Evolutionary conservation across 805 yeast species (phyloP).

Genomic region (Candida stauntonica): DNA sequence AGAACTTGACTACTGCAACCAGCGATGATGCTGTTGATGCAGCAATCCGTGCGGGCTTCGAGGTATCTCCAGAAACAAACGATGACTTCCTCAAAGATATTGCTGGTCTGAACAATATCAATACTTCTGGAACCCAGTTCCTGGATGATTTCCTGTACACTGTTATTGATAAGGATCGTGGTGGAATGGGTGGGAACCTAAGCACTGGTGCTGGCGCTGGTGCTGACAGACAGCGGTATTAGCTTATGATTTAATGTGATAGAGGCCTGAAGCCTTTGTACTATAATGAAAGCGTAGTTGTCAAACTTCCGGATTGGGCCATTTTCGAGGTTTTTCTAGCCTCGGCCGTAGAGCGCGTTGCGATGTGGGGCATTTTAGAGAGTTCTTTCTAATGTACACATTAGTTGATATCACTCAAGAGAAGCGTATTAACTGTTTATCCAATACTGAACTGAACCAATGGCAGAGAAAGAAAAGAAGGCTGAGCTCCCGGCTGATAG

Average conservation of each 20-base stretch:
- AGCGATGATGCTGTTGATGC: background rate
- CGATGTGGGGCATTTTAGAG: too few relatives aligned
- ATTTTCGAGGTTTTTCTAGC: too few relatives aligned
- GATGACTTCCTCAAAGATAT: constrained; percentile 21
- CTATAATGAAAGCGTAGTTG: too few relatives aligned
- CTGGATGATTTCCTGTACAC: constrained; percentile 23
- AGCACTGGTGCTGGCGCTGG: background rate
- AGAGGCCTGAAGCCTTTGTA: too few relatives aligned
- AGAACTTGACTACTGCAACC: constrained; percentile 1
- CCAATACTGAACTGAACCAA: background rate
- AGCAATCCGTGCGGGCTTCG: background rate
- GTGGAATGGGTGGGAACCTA: background rate
- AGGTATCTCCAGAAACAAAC: constrained; percentile 5
- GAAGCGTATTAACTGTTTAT: too few relatives aligned
- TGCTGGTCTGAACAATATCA: constrained; percentile 14
- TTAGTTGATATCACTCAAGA: too few relatives aligned
- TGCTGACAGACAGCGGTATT: too few relatives aligned
- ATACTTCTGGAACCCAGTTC: constrained; percentile 16
- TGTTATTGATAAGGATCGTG: constrained; percentile 11
- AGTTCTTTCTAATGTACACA: too few relatives aligned
- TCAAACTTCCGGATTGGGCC: too few relatives aligned
- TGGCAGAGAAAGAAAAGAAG: background rate
- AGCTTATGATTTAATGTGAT: too few relatives aligned
- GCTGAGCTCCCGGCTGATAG: too few relatives aligned
- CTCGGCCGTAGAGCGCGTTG: too few relatives aligned